phyloP scores from a whole-genome alignment of 805 yeast species.

The Candida nitratophila region DNA sequence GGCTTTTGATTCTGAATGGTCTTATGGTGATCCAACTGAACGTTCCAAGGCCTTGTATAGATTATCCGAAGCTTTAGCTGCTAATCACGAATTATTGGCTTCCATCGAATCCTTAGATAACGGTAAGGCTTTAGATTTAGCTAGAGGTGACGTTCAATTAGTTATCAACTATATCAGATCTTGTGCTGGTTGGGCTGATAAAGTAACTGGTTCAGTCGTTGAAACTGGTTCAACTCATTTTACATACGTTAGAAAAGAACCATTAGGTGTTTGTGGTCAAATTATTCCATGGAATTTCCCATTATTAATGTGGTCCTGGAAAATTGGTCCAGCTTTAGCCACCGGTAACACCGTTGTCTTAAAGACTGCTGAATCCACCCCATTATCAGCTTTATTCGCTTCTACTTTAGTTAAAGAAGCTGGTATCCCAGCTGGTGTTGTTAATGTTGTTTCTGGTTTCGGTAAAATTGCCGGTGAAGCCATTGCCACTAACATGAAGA shows the following conservation, averaged over 20 bases:
- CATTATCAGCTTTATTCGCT: constrained; percentile 76
- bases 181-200: constrained; percentile 90
- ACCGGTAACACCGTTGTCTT: constrained; percentile 84
- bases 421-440: constrained; percentile 87
- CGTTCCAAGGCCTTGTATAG: constrained; percentile 59
- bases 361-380: constrained; percentile 90
- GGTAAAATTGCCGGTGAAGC: constrained; percentile 84
- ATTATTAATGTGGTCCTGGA: constrained; percentile 89
- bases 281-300: constrained; percentile 98
- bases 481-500: constrained; percentile 67
- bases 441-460: constrained; percentile 80
- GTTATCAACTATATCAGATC: constrained; percentile 68
- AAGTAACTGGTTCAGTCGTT: constrained; percentile 66
- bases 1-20: constrained; percentile 73
- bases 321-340: constrained; percentile 87
- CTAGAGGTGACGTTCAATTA: constrained; percentile 70
- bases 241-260: constrained; percentile 78
- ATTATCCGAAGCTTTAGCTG: constrained; percentile 74
- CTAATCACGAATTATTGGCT: constrained; percentile 64
- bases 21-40: constrained; percentile 55
- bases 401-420: constrained; percentile 68
- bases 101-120: constrained; percentile 81
- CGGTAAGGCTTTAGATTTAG: constrained; percentile 72
- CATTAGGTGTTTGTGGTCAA: constrained; percentile 92
- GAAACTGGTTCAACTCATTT: constrained; percentile 72